A percentile compares a stretch with the other conserved stretches of the same genome.
These are phyloP conservation scores for Rhynchospora tenuis DNA, from an alignment of 176 grass and related monocot genomes.

Conservation along the genomic window DNA sequence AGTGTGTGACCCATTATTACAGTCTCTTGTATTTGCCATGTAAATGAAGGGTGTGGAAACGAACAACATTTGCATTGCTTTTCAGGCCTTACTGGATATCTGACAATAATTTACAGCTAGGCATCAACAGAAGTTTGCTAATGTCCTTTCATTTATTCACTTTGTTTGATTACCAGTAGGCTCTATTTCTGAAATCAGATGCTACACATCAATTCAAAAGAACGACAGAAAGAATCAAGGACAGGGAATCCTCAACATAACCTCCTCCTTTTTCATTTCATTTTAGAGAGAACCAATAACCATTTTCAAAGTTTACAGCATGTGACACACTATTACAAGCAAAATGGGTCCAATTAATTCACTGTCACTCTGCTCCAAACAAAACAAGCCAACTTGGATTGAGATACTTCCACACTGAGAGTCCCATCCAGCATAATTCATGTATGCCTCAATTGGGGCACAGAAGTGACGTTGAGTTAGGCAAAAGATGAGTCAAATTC, in stretches of 20 bases:
- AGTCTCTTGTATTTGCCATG: no score
- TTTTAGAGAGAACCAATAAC: not conserved
- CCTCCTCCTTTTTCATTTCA: not conserved
- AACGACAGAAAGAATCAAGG: constrained; percentile 7
- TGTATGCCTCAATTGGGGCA: not conserved
- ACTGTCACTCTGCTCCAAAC: not conserved
- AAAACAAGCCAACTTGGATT: not conserved
- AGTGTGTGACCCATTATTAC: no score
- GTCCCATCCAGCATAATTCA: not conserved
- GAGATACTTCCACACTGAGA: constrained; percentile 13
- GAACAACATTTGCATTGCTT: no score
- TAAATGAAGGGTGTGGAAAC: no score
- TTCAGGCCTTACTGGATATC: no score
- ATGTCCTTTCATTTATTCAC: not conserved
- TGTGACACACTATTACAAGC: constrained; percentile 2
- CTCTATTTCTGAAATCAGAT: not conserved
- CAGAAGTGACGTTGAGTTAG: constrained; percentile 8
- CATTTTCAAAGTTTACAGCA: not conserved
- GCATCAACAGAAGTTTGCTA: no score
- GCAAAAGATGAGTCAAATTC: constrained; percentile 8
- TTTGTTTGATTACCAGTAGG: not conserved
- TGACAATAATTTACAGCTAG: no score
- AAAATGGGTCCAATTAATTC: not conserved
- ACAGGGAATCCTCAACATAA: not conserved
- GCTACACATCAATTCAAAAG: not conserved